phyloP scores from a whole-genome alignment of 192 early-diverging fungal genomes.

The Hyaloraphidium curvatum region DNA sequence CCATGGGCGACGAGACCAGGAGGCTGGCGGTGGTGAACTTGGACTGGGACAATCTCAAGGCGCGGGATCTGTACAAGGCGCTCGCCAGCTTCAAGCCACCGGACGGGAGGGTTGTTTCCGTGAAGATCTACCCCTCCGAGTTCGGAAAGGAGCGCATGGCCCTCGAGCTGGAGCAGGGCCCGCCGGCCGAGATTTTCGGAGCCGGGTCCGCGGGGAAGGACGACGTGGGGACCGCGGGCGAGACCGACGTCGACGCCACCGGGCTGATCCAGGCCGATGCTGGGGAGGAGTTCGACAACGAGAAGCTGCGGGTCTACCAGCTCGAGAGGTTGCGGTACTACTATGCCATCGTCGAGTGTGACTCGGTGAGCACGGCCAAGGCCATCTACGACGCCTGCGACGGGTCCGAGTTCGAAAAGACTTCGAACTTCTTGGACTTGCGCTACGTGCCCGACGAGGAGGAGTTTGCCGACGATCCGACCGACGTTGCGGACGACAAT shows the following conservation, averaged over 20 bases:
- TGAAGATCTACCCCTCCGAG: constrained; percentile 74
- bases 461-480: constrained; percentile 46
- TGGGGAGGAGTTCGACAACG: constrained; percentile 62
- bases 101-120: constrained; percentile 43
- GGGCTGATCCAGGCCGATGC: constrained; percentile 32
- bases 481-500: constrained; percentile 30
- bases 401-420: constrained; percentile 77
- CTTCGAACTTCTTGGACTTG: constrained; percentile 83
- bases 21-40: constrained; percentile 78
- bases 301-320: constrained; percentile 75
- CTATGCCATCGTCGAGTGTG: constrained; percentile 89
- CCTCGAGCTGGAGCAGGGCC: constrained; percentile 34
- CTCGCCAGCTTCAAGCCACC: constrained; percentile 68
- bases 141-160: constrained; percentile 65
- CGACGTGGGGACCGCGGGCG: constrained; percentile 6
- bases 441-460: constrained; percentile 83
- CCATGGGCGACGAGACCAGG: constrained; percentile 36
- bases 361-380: constrained; percentile 59
- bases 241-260: constrained; percentile 12
- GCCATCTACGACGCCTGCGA: constrained; percentile 68
- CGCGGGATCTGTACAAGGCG: constrained; percentile 65
- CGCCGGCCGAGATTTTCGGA: constrained; percentile 52
- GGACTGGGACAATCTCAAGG: constrained; percentile 89
- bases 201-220: constrained; percentile 6
- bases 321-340: constrained; percentile 76